Percentiles rank a stretch among this genome's conserved stretches.
phyloP scores from a whole-genome alignment of 2,329 filamentous ascomycete genomes.

The Zasmidium citrigriseum region DNA sequence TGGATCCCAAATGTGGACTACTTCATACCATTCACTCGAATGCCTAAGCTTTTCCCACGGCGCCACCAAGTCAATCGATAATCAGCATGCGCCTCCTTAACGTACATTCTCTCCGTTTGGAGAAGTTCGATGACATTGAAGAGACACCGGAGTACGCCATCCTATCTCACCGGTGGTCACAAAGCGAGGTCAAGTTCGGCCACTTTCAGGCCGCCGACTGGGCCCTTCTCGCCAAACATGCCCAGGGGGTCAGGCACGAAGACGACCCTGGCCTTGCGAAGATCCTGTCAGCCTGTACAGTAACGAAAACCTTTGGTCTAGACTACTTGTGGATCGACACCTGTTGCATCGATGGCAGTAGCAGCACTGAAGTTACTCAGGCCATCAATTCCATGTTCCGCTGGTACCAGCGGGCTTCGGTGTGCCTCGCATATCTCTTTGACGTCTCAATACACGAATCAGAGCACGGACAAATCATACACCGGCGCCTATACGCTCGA shows the following conservation, averaged over 20 bases:
- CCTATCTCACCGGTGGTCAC: background rate
- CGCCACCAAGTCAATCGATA: no score
- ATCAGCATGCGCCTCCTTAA: background rate
- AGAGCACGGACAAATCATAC: background rate
- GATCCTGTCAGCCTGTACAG: background rate
- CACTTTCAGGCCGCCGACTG: background rate
- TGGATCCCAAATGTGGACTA: no score
- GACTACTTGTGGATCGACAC: conserved; percentile 26
- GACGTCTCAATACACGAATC: conserved; percentile 1
- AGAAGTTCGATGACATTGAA: background rate
- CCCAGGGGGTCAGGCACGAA: background rate
- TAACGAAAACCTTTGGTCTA: background rate
- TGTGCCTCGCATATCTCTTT: conserved; percentile 18
- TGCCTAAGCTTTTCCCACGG: no score
- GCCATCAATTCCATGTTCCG: conserved; percentile 23
- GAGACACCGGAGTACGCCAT: background rate
- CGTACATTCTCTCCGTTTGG: background rate
- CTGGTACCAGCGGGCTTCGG: conserved; percentile 19
- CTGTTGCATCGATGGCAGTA: conserved; percentile 21
- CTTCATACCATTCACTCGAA: no score
- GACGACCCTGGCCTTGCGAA: background rate
- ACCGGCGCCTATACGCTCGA: background rate
- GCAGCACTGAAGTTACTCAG: conserved; percentile 14
- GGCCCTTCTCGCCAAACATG: background rate
- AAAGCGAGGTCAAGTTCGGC: background rate